Percentiles rank a stretch among this genome's conserved stretches.
Conservation (phyloP, 129 eudicot genomes). For the Mikania micrantha region DNA sequence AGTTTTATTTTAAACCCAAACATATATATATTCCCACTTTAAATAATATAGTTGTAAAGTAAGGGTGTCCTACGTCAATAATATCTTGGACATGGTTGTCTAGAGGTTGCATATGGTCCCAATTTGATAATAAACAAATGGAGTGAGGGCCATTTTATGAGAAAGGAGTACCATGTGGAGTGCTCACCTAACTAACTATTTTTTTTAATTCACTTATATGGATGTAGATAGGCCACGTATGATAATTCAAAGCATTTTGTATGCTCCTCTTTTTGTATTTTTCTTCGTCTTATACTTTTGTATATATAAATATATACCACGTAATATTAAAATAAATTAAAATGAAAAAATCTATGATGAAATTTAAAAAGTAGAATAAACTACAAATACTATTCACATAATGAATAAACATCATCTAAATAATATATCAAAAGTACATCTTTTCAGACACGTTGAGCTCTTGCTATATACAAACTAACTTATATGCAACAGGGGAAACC, state of each 20-base stretch:
- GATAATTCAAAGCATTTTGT: neutral
- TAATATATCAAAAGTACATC: no score
- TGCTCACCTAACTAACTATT: constrained; percentile 35
- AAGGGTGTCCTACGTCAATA: neutral
- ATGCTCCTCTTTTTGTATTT: constrained; percentile 12
- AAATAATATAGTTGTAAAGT: constrained; percentile 27
- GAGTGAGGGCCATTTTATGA: constrained; percentile 32
- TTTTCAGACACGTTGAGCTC: neutral
- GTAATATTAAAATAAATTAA: neutral
- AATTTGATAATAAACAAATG: constrained; percentile 20
- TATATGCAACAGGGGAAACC: neutral
- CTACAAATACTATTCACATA: neutral
- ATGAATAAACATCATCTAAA: no score
- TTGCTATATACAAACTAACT: neutral
- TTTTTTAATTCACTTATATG: constrained; percentile 32
- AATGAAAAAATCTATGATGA: no score
- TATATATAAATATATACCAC: neutral
- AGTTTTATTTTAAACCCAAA: no score
- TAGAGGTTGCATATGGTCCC: constrained; percentile 34
- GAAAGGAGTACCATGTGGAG: constrained; percentile 37
- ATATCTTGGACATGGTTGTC: constrained; percentile 21
- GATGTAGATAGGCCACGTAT: constrained; percentile 55
- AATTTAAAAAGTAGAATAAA: neutral
- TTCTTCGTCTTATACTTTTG: neutral
- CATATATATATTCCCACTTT: neutral